Conservation (phyloP, 1,284 basidiomycete species). For the Puccinia triticina region DNA sequence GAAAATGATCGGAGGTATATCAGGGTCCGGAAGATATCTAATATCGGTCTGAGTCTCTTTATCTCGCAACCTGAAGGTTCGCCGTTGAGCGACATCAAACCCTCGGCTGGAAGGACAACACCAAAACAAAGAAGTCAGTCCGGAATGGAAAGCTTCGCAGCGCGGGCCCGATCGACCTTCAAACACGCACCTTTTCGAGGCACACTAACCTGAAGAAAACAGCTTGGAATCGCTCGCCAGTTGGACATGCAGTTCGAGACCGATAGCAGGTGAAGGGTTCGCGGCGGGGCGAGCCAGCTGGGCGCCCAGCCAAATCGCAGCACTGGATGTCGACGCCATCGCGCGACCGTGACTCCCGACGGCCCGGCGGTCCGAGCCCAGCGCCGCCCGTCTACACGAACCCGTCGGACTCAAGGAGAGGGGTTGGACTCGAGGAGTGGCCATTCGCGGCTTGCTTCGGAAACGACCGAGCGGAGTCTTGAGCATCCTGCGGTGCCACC, state of each 20-base stretch:
- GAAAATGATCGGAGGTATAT: constrained; percentile 78
- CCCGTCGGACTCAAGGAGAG: not conserved
- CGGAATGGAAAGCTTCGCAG: too few species aligned
- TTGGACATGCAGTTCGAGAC: constrained; percentile 94
- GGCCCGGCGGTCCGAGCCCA: not conserved
- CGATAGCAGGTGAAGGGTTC: constrained; percentile 68
- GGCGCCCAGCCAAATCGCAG: too few species aligned
- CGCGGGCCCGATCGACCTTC: too few species aligned
- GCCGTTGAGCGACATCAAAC: constrained; percentile 78
- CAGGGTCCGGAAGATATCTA: constrained; percentile 97
- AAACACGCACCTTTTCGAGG: too few species aligned
- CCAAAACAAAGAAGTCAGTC: not conserved
- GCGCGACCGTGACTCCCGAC: not conserved
- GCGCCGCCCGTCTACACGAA: not conserved
- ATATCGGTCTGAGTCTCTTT: constrained; percentile 97
- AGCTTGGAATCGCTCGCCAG: constrained; percentile 83
- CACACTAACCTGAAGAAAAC: constrained; percentile 73
- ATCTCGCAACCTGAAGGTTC: constrained; percentile 78
- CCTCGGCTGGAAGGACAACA: constrained; percentile 64
- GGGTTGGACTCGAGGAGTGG: not conserved
- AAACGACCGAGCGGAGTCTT: not conserved
- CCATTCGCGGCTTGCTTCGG: not conserved
- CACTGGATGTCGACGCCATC: not conserved
- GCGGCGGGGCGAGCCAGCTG: too few species aligned
- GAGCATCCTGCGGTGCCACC: not conserved